Conservation (phyloP, 192 early-diverging fungal genomes). For the Backusella circina region DNA sequence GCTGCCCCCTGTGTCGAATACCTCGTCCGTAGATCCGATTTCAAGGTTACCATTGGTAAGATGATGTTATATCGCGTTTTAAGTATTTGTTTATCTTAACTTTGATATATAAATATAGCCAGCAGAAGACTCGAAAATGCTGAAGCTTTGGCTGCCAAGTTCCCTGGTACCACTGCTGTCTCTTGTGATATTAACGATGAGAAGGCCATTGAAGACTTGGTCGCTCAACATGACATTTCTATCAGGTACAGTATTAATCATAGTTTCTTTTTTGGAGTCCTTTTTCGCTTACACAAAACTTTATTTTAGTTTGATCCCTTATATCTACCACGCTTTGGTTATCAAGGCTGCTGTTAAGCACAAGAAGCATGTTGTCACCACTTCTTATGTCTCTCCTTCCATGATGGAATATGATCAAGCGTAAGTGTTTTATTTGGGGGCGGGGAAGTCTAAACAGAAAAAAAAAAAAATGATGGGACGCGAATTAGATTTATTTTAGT, state of each 20-base stretch:
- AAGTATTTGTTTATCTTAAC: not conserved
- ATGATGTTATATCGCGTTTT: not conserved
- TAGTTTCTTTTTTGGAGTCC: not conserved
- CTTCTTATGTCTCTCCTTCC: slow-evolving; percentile 93
- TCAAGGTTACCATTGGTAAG: slow-evolving; percentile 82
- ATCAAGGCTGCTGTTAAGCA: slow-evolving; percentile 87
- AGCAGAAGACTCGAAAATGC: slow-evolving; percentile 75
- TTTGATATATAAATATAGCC: slow-evolving; percentile 43
- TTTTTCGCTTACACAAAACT: not conserved
- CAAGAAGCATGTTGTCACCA: slow-evolving; percentile 95
- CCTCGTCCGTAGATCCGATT: slow-evolving; percentile 84
- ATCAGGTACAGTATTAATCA: slow-evolving; percentile 56
- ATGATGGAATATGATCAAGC: slow-evolving; percentile 87
- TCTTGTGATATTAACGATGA: slow-evolving; percentile 82
- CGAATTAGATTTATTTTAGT: not conserved
- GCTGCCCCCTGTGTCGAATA: slow-evolving; percentile 94
- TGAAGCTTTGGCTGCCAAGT: slow-evolving; percentile 61
- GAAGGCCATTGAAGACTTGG: slow-evolving; percentile 62
- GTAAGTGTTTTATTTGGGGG: slow-evolving; percentile 36
- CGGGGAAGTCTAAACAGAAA: not conserved
- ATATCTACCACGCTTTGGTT: slow-evolving; percentile 86
- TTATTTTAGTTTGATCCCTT: slow-evolving; percentile 71
- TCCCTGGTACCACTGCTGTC: slow-evolving; percentile 57
- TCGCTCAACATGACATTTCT: slow-evolving; percentile 85
- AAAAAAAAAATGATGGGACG: not conserved